These are phyloP conservation scores for Pseudogymnoascus sp. DNA, from an alignment of 2,329 filamentous ascomycete genomes.

Conservation along the genomic window DNA sequence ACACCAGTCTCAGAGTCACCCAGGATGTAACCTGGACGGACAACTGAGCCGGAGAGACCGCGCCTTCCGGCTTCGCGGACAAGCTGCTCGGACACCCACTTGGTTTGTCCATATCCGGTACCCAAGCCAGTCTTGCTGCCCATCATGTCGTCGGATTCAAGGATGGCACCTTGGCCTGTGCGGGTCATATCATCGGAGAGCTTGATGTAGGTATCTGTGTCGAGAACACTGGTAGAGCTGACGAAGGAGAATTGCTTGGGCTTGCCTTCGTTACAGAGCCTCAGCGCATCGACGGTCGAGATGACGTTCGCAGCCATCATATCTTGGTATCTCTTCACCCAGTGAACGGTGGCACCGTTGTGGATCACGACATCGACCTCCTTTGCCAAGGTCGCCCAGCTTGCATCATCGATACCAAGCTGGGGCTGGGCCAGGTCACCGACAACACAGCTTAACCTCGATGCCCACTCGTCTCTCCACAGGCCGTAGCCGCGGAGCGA, in stretches of 20 bases:
- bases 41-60: conserved; percentile 66
- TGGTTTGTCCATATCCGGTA: conserved; percentile 85
- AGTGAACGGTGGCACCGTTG: conserved; percentile 76
- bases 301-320: conserved; percentile 70
- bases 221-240: conserved; percentile 73
- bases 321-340: conserved; percentile 69
- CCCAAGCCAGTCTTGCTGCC: conserved; percentile 69
- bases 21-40: conserved; percentile 79
- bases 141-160: conserved; percentile 69
- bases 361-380: conserved; percentile 69
- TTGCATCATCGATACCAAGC: conserved; percentile 60
- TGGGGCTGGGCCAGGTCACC: conserved; percentile 67
- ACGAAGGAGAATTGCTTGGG: conserved; percentile 77
- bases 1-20: conserved; percentile 65
- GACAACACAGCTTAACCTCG: conserved; percentile 57
- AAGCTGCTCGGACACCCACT: conserved; percentile 68
- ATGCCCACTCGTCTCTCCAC: conserved; percentile 64
- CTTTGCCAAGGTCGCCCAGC: conserved; percentile 58
- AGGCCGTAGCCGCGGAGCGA: conserved; percentile 71
- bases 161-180: conserved; percentile 56
- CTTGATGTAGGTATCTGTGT: conserved; percentile 72
- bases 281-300: conserved; percentile 69
- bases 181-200: conserved; percentile 57
- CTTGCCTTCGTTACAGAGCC: conserved; percentile 67
- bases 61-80: conserved; percentile 70